Percentiles rank a stretch among this genome's conserved stretches.
Evolutionary conservation across 352 stramenopile genomes (phyloP).

Genomic region (Phytophthora tubulina): DNA sequence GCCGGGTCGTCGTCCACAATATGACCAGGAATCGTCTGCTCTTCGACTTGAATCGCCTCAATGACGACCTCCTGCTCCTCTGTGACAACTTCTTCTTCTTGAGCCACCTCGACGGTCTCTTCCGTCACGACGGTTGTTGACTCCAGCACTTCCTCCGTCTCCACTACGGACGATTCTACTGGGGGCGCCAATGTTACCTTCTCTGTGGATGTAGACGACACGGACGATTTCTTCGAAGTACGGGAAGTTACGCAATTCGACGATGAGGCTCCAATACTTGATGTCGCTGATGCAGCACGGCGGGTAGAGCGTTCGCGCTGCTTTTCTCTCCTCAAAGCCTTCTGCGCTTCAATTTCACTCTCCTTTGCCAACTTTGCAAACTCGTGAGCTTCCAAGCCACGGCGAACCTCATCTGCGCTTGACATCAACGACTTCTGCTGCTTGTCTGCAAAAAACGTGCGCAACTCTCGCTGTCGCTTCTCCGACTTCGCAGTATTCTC

Average conservation of each 20-base stretch:
- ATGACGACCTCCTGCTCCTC: slow-evolving; percentile 10
- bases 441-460: slow-evolving; percentile 53
- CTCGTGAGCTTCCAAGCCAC: slow-evolving; percentile 65
- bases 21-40: slow-evolving; percentile 2
- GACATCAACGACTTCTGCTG: slow-evolving; percentile 54
- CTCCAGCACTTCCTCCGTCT: slow-evolving; percentile 6
- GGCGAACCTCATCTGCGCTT: slow-evolving; percentile 58
- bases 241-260: slow-evolving; percentile 28
- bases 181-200: slow-evolving; percentile 11
- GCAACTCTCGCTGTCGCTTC: slow-evolving; percentile 63
- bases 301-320: slow-evolving; percentile 14
- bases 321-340: slow-evolving; percentile 22
- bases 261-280: slow-evolving; percentile 29
- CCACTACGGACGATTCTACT: slow-evolving; percentile 1
- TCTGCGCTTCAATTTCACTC: slow-evolving; percentile 27
- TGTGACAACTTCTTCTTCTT: not conserved
- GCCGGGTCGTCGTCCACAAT: slow-evolving; percentile 26
- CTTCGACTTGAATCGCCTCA: slow-evolving; percentile 11
- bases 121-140: not conserved
- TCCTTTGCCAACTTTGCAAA: slow-evolving; percentile 48
- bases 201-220: slow-evolving; percentile 27
- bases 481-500: slow-evolving; percentile 68
- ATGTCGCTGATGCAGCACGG: slow-evolving; percentile 25
- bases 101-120: not conserved
- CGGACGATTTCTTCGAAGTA: slow-evolving; percentile 43